Percentiles rank a stretch among this genome's conserved stretches.
phyloP scores from a whole-genome alignment of 148 eudicot genomes.

The Pouteria glomerata region DNA sequence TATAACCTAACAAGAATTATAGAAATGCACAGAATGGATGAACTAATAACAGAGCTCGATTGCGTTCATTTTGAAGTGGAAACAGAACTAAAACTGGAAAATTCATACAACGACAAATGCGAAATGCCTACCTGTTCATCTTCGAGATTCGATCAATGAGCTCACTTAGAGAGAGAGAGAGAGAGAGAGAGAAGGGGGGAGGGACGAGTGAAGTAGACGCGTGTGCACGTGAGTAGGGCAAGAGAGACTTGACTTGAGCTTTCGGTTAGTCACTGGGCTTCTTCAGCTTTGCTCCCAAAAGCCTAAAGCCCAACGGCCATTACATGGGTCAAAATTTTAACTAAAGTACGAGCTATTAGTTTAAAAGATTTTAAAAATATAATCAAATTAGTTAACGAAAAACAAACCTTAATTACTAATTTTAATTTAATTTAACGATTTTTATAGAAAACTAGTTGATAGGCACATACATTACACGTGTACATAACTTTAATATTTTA shows the following conservation, averaged over 20 bases:
- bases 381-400: not conserved
- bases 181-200: not conserved
- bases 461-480: not conserved
- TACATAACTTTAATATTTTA: not conserved
- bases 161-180: not conserved
- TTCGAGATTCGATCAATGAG: not conserved
- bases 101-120: not conserved
- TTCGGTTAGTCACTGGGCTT: not conserved
- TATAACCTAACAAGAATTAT: too few species aligned
- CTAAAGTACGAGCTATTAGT: not conserved
- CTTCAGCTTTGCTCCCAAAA: not conserved
- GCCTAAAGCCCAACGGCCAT: not conserved
- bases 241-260: too few species aligned
- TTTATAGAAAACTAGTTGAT: too few species aligned
- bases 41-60: too few species aligned
- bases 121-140: conserved; percentile 14
- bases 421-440: too few species aligned
- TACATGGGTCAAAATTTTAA: not conserved
- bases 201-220: too few species aligned
- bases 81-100: too few species aligned
- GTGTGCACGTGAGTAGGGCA: not conserved
- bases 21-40: too few species aligned
- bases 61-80: too few species aligned
- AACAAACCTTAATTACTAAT: not conserved
- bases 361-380: too few species aligned